Percentiles rank a stretch among this genome's conserved stretches.
These are phyloP conservation scores for Stylonectria norvegica DNA, from an alignment of 2,329 filamentous ascomycete species.

Conservation along the genomic window DNA sequence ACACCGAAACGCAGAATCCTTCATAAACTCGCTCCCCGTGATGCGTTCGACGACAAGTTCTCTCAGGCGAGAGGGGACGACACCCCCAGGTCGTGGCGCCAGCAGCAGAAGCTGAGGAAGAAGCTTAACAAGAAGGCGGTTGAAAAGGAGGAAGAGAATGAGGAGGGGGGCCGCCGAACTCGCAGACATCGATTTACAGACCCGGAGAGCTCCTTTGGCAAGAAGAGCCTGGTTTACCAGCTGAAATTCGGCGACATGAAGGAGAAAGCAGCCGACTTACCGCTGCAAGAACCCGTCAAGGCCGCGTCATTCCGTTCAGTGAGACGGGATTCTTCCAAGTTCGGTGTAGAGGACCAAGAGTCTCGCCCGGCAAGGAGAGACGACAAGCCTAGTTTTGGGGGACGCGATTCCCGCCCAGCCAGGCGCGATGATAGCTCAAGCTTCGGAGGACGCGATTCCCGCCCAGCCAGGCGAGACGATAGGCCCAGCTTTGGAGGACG, in stretches of 20 bases:
- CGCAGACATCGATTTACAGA: constrained; percentile 52
- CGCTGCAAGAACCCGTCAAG: constrained; percentile 26
- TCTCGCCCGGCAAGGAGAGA: no score
- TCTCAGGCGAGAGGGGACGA: constrained; percentile 31
- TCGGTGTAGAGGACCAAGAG: no score
- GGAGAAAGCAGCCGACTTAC: constrained; percentile 23
- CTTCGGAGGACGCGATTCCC: no score
- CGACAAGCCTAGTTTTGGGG: no score
- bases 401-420: no score
- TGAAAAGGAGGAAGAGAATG: constrained; percentile 34
- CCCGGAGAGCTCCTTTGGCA: constrained; percentile 47
- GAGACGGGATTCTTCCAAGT: neutral
- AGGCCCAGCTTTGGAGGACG: no score
- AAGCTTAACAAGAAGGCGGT: constrained; percentile 46
- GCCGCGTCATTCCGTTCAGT: constrained; percentile 5
- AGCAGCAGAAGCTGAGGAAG: constrained; percentile 48
- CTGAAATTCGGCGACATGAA: constrained; percentile 44
- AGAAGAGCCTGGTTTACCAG: constrained; percentile 54
- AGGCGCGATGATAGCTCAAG: no score
- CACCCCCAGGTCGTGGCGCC: constrained; percentile 26
- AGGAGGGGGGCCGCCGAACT: constrained; percentile 38
- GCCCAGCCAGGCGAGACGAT: no score
- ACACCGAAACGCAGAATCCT: neutral
- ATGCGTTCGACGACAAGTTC: constrained; percentile 19
- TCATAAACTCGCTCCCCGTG: constrained; percentile 3